Conservation (phyloP, 2,329 filamentous ascomycete species). For the Teratosphaeriaceae sp. region DNA sequence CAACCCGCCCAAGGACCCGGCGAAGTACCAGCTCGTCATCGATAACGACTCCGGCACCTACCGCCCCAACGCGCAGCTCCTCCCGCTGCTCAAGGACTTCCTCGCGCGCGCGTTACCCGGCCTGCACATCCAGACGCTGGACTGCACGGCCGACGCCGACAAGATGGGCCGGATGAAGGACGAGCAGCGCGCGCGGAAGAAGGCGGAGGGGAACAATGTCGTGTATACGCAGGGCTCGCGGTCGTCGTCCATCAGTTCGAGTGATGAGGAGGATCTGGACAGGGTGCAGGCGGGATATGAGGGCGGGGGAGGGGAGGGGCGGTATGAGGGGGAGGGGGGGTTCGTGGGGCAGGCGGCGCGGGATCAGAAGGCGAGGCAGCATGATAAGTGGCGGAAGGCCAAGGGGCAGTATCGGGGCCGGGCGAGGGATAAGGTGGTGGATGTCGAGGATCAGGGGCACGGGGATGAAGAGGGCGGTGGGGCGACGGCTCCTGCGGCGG, state of each 20-base stretch:
- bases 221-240: conserved; percentile 49
- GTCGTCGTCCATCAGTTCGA: conserved; percentile 44
- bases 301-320: neutral
- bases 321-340: neutral
- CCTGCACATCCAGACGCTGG: conserved; percentile 64
- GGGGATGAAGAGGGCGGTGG: neutral
- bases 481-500: no score
- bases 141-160: conserved; percentile 66
- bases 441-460: neutral
- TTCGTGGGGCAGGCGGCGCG: conserved; percentile 2
- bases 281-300: conserved; percentile 19
- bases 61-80: conserved; percentile 69
- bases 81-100: conserved; percentile 66
- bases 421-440: neutral
- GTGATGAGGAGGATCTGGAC: conserved; percentile 54
- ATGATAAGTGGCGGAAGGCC: conserved; percentile 7
- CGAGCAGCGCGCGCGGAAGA: conserved; percentile 68
- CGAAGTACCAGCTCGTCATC: conserved; percentile 76
- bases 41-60: conserved; percentile 96
- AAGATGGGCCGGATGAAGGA: conserved; percentile 68
- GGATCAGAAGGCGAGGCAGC: conserved; percentile 8
- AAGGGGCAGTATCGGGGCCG: conserved; percentile 6
- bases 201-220: conserved; percentile 48
- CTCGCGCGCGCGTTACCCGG: conserved; percentile 69
- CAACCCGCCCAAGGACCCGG: conserved; percentile 46